These are phyloP conservation scores for Monascus ruber DNA, from an alignment of 2,329 filamentous ascomycete species.

Conservation along the genomic window DNA sequence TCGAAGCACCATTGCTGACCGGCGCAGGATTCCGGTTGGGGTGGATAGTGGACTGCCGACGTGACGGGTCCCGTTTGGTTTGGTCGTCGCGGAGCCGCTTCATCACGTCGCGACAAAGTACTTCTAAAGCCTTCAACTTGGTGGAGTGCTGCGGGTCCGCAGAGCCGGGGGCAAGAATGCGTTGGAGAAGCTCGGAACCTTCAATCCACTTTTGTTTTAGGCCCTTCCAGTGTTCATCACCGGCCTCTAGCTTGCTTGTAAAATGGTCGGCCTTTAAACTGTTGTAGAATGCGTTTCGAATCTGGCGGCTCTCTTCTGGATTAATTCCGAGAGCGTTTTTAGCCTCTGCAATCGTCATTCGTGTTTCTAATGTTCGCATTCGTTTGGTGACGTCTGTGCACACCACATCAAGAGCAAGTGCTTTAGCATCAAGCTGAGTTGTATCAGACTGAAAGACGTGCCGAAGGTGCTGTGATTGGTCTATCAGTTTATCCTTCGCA, in stretches of 20 bases:
- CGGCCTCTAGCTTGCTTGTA: slow-evolving; percentile 61
- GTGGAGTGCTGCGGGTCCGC: slow-evolving; percentile 42
- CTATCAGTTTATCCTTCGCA: slow-evolving; percentile 56
- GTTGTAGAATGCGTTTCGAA: slow-evolving; percentile 55
- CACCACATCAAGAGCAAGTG: slow-evolving; percentile 63
- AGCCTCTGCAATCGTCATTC: slow-evolving; percentile 63
- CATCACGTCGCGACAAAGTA: slow-evolving; percentile 64
- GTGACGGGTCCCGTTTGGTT: slow-evolving; percentile 42
- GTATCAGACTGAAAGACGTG: slow-evolving; percentile 49
- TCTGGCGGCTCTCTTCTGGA: slow-evolving; percentile 53
- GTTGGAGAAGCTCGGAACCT: slow-evolving; percentile 44
- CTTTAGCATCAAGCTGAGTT: slow-evolving; percentile 49
- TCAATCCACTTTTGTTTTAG: slow-evolving; percentile 59
- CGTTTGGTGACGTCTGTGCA: slow-evolving; percentile 74
- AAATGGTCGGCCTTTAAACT: slow-evolving; percentile 56
- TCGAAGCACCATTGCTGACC: slow-evolving; percentile 12
- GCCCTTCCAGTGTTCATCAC: slow-evolving; percentile 58
- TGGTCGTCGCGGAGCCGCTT: slow-evolving; percentile 63
- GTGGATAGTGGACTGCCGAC: slow-evolving; percentile 22
- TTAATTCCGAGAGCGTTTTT: slow-evolving; percentile 62
- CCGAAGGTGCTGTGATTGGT: slow-evolving; percentile 53
- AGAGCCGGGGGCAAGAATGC: slow-evolving; percentile 41
- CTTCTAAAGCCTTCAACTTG: slow-evolving; percentile 56
- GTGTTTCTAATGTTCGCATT: slow-evolving; percentile 52
- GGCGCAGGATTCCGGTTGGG: slow-evolving; percentile 12